A percentile compares a stretch with the other conserved stretches of the same genome.
phyloP scores from a whole-genome alignment of 1,284 basidiomycete species.

The Boletus smithii region DNA sequence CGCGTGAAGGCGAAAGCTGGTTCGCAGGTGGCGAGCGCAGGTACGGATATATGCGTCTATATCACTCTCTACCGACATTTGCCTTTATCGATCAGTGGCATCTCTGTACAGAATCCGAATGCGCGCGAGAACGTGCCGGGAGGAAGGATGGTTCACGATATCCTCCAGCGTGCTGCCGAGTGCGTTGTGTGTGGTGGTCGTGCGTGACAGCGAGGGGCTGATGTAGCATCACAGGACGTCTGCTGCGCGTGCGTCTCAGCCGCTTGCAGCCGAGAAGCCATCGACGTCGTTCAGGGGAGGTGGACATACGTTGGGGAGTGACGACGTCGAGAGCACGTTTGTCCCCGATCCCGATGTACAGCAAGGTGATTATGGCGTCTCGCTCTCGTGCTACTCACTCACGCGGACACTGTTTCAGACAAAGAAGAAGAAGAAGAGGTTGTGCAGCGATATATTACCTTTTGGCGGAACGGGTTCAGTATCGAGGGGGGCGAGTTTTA shows the following conservation, averaged over 20 bases:
- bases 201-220: not conserved
- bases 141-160: slow-evolving; percentile 72
- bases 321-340: slow-evolving; percentile 70
- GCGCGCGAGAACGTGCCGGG: slow-evolving; percentile 47
- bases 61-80: not conserved
- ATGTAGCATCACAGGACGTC: slow-evolving; percentile 22
- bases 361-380: slow-evolving; percentile 15
- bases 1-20: slow-evolving; percentile 57
- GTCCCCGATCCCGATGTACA: slow-evolving; percentile 66
- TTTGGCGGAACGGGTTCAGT: slow-evolving; percentile 94
- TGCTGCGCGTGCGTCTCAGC: slow-evolving; percentile 23
- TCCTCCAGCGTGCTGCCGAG: slow-evolving; percentile 81
- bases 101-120: slow-evolving; percentile 87
- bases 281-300: slow-evolving; percentile 55
- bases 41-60: slow-evolving; percentile 35
- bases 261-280: slow-evolving; percentile 2
- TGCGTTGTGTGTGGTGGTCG: slow-evolving; percentile 39
- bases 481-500: slow-evolving; percentile 88
- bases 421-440: slow-evolving; percentile 56
- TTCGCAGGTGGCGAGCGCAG: slow-evolving; percentile 88
- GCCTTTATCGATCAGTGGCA: slow-evolving; percentile 55
- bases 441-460: slow-evolving; percentile 77
- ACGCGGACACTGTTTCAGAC: not conserved
- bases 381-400: not conserved
- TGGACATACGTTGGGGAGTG: slow-evolving; percentile 84